Conservation (phyloP, 805 yeast genomes). For the Kregervanrija delftensis region DNA sequence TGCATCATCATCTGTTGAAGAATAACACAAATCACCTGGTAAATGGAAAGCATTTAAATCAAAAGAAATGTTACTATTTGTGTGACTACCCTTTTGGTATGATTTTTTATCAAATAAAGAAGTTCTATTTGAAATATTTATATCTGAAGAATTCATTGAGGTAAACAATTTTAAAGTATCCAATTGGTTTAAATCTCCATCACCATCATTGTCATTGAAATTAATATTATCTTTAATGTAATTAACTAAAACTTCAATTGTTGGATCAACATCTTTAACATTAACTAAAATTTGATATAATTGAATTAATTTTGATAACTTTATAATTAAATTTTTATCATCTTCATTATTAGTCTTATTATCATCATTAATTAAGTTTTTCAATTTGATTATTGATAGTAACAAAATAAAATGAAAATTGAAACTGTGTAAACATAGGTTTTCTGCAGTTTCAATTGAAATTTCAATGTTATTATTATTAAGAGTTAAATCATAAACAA, state of each 20-base stretch:
- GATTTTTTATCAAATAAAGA: conserved; percentile 20
- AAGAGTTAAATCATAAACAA: conserved; percentile 20
- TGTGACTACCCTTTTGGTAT: neutral
- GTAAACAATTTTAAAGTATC: conserved; percentile 22
- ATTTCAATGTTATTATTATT: conserved; percentile 11
- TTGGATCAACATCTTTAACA: conserved; percentile 19
- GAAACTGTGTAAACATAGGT: conserved; percentile 24
- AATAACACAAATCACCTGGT: conserved; percentile 14
- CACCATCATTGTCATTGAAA: conserved; percentile 6
- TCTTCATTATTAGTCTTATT: conserved; percentile 4
- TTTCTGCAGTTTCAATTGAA: conserved; percentile 19
- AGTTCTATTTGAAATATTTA: conserved; percentile 3
- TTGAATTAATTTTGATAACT: conserved; percentile 14
- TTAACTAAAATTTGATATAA: conserved; percentile 19
- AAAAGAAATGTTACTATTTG: conserved; percentile 9
- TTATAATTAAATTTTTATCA: conserved; percentile 10
- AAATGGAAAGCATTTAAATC: conserved; percentile 25
- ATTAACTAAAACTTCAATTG: conserved; percentile 13
- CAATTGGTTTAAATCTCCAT: conserved; percentile 8
- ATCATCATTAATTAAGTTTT: neutral
- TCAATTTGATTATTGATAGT: conserved; percentile 19
- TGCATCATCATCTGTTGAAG: conserved; percentile 10
- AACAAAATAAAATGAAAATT: conserved; percentile 25
- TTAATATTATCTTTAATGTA: conserved; percentile 15
- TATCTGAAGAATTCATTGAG: neutral